phyloP scores from a whole-genome alignment of 2,329 filamentous ascomycete species.

The Hansfordia pulvinata region DNA sequence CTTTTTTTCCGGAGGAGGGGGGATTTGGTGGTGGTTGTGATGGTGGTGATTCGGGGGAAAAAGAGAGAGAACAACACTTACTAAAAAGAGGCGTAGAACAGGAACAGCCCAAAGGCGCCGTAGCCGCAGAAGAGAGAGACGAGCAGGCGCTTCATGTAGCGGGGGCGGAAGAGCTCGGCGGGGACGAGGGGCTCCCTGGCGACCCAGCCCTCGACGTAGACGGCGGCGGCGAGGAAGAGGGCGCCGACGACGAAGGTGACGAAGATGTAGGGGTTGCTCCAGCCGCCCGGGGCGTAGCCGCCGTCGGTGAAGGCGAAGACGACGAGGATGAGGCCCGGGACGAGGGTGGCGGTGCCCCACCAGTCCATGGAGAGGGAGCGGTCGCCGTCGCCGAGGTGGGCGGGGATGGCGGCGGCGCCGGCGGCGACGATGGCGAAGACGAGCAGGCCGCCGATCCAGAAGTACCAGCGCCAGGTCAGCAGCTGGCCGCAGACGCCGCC shows the following conservation, averaged over 20 bases:
- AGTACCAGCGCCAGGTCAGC: slow-evolving; percentile 51
- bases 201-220: slow-evolving; percentile 63
- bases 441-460: slow-evolving; percentile 44
- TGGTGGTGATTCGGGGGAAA: no score
- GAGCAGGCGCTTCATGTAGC: slow-evolving; percentile 52
- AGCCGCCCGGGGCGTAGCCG: slow-evolving; percentile 52
- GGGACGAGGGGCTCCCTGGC: slow-evolving; percentile 57
- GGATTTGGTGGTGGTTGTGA: no score
- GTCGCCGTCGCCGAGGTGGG: slow-evolving; percentile 10
- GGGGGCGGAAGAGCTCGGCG: slow-evolving; percentile 52
- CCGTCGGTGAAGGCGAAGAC: slow-evolving; percentile 67
- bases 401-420: slow-evolving; percentile 15
- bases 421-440: slow-evolving; percentile 10
- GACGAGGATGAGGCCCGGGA: slow-evolving; percentile 53
- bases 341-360: slow-evolving; percentile 44
- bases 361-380: slow-evolving; percentile 52
- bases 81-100: slow-evolving; percentile 50
- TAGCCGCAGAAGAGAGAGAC: slow-evolving; percentile 52
- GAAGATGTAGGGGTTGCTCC: slow-evolving; percentile 62
- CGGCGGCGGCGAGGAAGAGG: slow-evolving; percentile 41
- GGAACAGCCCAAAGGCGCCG: slow-evolving; percentile 52
- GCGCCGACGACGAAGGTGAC: slow-evolving; percentile 50
- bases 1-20: no score
- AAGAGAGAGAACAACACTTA: slow-evolving; percentile 8
- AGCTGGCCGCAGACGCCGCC: slow-evolving; percentile 48